These are phyloP conservation scores for Plasmodium malariae DNA, from an alignment of 169 alveolate genomes.

Conservation along the genomic window DNA sequence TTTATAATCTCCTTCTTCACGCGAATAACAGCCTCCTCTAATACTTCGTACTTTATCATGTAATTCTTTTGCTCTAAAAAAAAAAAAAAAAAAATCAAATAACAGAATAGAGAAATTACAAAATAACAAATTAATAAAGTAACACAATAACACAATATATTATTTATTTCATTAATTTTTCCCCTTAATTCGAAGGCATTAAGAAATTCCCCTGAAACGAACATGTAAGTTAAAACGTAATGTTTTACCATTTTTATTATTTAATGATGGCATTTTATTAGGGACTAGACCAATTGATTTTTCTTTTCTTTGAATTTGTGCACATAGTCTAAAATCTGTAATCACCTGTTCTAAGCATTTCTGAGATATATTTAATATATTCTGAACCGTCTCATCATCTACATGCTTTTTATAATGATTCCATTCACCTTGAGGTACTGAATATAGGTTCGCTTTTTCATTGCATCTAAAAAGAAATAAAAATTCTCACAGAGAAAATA, in stretches of 20 bases:
- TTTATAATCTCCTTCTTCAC: constrained; percentile 49
- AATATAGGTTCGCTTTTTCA: constrained; percentile 32
- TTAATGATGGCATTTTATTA: constrained; percentile 28
- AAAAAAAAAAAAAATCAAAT: neutral
- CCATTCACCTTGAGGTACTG: constrained; percentile 62
- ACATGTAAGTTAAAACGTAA: neutral
- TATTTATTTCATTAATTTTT: too few species aligned
- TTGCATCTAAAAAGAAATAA: constrained; percentile 42
- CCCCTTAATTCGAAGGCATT: too few species aligned
- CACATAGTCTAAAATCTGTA: constrained; percentile 29
- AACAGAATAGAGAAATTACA: too few species aligned
- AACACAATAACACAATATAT: too few species aligned
- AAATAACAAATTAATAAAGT: too few species aligned
- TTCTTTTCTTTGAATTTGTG: constrained; percentile 65
- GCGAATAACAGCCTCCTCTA: constrained; percentile 68
- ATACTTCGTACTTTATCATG: constrained; percentile 50
- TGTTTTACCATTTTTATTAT: constrained; percentile 24
- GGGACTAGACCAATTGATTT: constrained; percentile 68
- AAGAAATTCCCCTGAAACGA: too few species aligned
- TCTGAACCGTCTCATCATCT: constrained; percentile 28
- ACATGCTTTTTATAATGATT: constrained; percentile 55
- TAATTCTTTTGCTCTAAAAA: constrained; percentile 52
- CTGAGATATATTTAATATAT: constrained; percentile 46
- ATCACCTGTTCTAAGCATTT: constrained; percentile 57
- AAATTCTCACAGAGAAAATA: neutral